Evolutionary conservation across 2,329 filamentous ascomycete species (phyloP), one percentile per base, ranked within the genome.

Genomic region (Domatiomyces globalis): DNA sequence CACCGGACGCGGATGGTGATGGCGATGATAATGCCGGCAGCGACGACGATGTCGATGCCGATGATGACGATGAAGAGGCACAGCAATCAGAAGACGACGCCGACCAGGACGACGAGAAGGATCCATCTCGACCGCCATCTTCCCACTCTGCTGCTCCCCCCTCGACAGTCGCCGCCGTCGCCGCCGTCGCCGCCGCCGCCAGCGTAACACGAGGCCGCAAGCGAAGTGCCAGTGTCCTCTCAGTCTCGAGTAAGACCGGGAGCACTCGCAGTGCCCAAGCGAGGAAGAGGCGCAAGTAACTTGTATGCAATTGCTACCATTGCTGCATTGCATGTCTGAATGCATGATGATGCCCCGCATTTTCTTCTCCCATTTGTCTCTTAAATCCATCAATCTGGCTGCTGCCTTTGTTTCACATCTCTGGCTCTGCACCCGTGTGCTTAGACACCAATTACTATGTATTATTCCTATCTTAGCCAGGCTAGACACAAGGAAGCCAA

Each of bases 191-290:
- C 49, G 36, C 63, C 58, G 47, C 61, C 60, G 53, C 56, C 48
- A 33, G 22, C 51, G 57, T 48, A 50, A 58, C 52, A 56, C 46
- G 29, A 51, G 45, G 10, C 57, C 64, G 49, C 53, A 94, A 94
- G 71, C 78, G 87, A 53, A 92, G 87, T 64, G 86, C 86, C 1
- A 94, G 87, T 65, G 85, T 88, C 29, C 66, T 94, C 49, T 90
- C 85, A 65, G 71, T 74, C 15, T 70, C 71, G 5, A 87, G 84
- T 64, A 54, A 52, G 33, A 53, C 60, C 4, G 56, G 60, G 10
- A 62, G 60, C 47, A 61, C 60, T 51, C 57, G 60, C 7, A 60
- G 58, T 50, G 59, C 52, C 1, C 18, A 54, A 17, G 58, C 56
- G 6, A 51, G 59, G 44, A 62, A 62, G 54, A 60, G 58, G 49